phyloP scores from a whole-genome alignment of 371 early-diverging fungal species.

The Umbelopsis sp. region DNA sequence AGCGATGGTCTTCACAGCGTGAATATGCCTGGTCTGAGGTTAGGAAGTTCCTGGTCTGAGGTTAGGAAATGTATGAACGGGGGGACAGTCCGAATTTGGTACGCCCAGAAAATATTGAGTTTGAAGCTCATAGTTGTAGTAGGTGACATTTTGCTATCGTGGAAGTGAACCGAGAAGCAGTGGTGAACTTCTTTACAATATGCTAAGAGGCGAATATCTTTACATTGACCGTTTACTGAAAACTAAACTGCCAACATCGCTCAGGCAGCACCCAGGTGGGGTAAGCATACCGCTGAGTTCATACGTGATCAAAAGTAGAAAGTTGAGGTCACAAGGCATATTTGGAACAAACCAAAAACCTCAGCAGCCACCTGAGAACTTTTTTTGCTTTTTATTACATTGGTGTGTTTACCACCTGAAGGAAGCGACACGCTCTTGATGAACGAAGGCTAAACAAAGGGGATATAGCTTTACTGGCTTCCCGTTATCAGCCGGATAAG shows the following conservation, averaged over 20 bases:
- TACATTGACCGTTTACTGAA: slow-evolving; percentile 11
- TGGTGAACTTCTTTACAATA: slow-evolving; percentile 4
- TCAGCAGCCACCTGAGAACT: too few species aligned
- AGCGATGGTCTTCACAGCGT: slow-evolving; percentile 2
- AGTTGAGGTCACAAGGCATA: slow-evolving; percentile 3
- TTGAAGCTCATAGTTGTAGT: slow-evolving; percentile 1
- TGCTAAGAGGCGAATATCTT: slow-evolving; percentile 3
- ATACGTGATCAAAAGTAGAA: slow-evolving; percentile 1
- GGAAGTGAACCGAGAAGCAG: not conserved
- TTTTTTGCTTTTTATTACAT: too few species aligned
- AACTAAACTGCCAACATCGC: slow-evolving; percentile 14
- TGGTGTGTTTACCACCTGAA: too few species aligned
- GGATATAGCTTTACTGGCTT: too few species aligned
- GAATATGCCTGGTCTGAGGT: slow-evolving; percentile 16
- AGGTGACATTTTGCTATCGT: not conserved
- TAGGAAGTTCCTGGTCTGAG: slow-evolving; percentile 33
- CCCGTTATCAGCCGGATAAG: too few species aligned
- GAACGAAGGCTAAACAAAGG: too few species aligned
- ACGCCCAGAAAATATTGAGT: slow-evolving; percentile 20
- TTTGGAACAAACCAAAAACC: not conserved
- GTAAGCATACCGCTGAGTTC: slow-evolving; percentile 14
- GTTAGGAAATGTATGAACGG: slow-evolving; percentile 26
- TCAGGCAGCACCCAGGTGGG: slow-evolving; percentile 2
- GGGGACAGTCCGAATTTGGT: slow-evolving; percentile 19
- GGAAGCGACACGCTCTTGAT: too few species aligned